Evolutionary conservation across 768 basidiomycete genomes (phyloP), one percentile per base, ranked within the genome.

Genomic region (Trichaptum fuscoviolaceum): DNA sequence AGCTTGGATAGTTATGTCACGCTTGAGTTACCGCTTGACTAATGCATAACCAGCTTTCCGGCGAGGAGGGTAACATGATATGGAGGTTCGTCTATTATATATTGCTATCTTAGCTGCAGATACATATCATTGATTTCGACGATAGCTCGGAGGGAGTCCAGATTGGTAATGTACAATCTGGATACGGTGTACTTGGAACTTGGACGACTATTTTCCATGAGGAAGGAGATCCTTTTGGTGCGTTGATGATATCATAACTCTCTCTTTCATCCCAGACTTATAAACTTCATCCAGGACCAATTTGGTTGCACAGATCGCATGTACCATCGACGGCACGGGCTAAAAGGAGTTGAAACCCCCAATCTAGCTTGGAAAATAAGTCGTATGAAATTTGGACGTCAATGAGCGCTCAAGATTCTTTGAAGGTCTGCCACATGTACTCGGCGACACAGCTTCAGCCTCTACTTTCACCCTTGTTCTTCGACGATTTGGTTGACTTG

Each of bases 81-180:
- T 89, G 87, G 87, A 82, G 81, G 86, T 87, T 35, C 24, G 80
- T 76, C 12, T 67, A 58, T 5, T 23, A 36, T 35, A 30, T 8
- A 30, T 8, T 20, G 42, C 23, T 24, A 57, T 65, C 30, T 34
- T 9, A 24, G 10, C 20, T 35, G 70, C 69, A 72, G 69, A 70
- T 70, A 65, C 15, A 57, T 30, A 2, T 12, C 60, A 57, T 57
- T 26, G 26, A 58, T 5, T n/a, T 62, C 36, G 27, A 12, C 27
- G 24, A 27, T 65, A 89, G 88, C 69, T 86, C 83, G n/a, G 81
- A 85, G 42, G 88, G 82, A 35, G 75, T 91, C 24, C 86, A 88
- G 65, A 67, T 90, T 17, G 89, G 90, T 18, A 84, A 81, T 0
- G 69, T 88, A 20, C 81, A 85, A 18, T 89, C 89, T 3, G 75